These are phyloP conservation scores for Blastobotrys attinorum DNA, from an alignment of 805 yeast genomes.

Conservation along the genomic window DNA sequence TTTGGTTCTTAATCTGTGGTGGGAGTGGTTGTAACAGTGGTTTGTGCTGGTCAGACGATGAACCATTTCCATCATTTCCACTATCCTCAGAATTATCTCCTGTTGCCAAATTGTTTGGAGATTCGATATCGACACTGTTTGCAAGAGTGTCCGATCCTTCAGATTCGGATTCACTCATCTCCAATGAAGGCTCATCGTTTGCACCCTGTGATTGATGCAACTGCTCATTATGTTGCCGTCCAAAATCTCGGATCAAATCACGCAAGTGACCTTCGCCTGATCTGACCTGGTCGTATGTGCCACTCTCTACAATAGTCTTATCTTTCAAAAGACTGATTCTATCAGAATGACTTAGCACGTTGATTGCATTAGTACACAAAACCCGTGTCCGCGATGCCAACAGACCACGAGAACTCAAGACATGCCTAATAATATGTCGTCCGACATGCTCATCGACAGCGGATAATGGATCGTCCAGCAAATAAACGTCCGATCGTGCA, in stretches of 20 bases:
- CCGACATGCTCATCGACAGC: slow-evolving; percentile 99
- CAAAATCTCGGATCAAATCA: slow-evolving; percentile 18
- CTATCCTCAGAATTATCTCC: neutral
- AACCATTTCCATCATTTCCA: neutral
- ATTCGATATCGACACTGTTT: neutral
- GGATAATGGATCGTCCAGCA: slow-evolving; percentile 86
- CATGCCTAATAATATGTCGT: slow-evolving; percentile 68
- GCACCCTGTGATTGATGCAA: neutral
- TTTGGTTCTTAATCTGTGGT: neutral
- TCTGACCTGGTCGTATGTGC: slow-evolving; percentile 50
- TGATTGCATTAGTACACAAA: slow-evolving; percentile 74
- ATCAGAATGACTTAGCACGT: slow-evolving; percentile 67
- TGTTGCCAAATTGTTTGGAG: neutral
- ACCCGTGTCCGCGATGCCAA: slow-evolving; percentile 62
- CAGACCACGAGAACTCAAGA: slow-evolving; percentile 58
- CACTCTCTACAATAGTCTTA: slow-evolving; percentile 39
- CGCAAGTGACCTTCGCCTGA: slow-evolving; percentile 12
- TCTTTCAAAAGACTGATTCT: slow-evolving; percentile 56
- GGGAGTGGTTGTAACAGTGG: neutral
- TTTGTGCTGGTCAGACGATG: neutral
- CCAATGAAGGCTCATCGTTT: neutral
- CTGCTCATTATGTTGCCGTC: slow-evolving; percentile 3
- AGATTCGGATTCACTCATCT: neutral
- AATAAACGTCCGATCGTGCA: slow-evolving; percentile 83
- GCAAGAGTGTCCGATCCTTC: neutral